Base-by-base conservation (phyloP, 805 yeast species). In the Schwanniomyces pseudopolymorphus region DNA sequence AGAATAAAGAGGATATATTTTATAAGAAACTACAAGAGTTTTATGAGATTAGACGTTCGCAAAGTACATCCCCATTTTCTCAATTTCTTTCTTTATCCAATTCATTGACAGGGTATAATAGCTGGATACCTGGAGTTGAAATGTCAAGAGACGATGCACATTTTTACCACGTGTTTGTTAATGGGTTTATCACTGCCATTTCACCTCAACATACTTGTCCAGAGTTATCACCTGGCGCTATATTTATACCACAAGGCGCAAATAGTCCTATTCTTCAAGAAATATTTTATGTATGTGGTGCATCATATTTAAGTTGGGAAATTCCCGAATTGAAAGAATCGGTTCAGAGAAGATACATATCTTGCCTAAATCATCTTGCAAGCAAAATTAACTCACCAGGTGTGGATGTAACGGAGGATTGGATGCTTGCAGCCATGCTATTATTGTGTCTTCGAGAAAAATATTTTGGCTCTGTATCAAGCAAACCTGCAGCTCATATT, bases 281-380 rank as follows among this genome's bases (percentile, higher is more conserved):
- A 16, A 40, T 40, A 27, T 40, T 40, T 27, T 40, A 27, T 31
- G 43, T 40, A 13, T 40, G 43, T 40, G 43, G 43, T 26, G 43
- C 43, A 4, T 40, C 43, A 40, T 40, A 3, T 40, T 40, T 40
- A 27, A 40, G 43, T n/a, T 40, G 43, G 43, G n/a, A 27, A 27
- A 17, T 40, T 4, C 43, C 43, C 4, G 43, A 40, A 3, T 27
- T 40, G 13, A 40, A 19, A 16, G 25, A 27, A 13, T 14, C 27
- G 4, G 43, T 40, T 5, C 43, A 40, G 26, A 26, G 14, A 27
- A 40, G 27, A 14, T 40, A 40, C 24, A n/a, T 27, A 11, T 8
- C 22, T 5, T 40, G 43, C 24, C 27, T 40, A 19, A 27, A 40
- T n/a, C 20, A 27, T n/a, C 25, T 40, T 17, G 43, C 43, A 17